Percentiles rank a stretch among this genome's conserved stretches.
Evolutionary conservation across 768 basidiomycete species (phyloP).

Genomic region (Tulasnella sp.): DNA sequence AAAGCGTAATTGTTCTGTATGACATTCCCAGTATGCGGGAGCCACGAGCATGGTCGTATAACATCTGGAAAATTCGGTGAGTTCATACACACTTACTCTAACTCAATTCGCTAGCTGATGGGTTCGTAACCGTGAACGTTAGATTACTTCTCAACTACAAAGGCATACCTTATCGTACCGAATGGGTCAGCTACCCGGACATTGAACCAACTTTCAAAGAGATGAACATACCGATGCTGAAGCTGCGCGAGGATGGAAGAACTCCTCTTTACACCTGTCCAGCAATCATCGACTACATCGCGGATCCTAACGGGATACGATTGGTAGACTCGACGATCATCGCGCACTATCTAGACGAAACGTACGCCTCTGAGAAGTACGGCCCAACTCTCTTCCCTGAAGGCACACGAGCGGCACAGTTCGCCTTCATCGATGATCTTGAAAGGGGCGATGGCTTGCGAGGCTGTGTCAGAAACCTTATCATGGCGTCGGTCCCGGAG

Average conservation of each 20-base stretch:
- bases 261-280: background rate
- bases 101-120: too few species aligned
- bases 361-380: conserved; percentile 22
- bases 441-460: conserved; percentile 57
- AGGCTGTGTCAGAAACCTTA: conserved; percentile 51
- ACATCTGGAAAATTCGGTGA: too few species aligned
- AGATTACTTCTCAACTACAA: conserved; percentile 74
- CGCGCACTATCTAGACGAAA: conserved; percentile 1
- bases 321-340: background rate
- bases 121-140: background rate
- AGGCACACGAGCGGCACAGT: conserved; percentile 56
- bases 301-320: background rate
- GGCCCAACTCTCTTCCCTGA: conserved; percentile 62
- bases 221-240: background rate
- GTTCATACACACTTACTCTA: too few species aligned
- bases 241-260: background rate
- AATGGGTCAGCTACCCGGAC: conserved; percentile 61
- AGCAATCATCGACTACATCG: background rate
- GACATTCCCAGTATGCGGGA: too few species aligned
- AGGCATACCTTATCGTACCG: conserved; percentile 54
- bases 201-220: conserved; percentile 45
- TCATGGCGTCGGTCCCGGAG: too few species aligned
- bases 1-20: too few species aligned
- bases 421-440: conserved; percentile 59
- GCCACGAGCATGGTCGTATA: too few species aligned